Conservation (phyloP, 306 rosid species). For the Casuarina glauca region DNA sequence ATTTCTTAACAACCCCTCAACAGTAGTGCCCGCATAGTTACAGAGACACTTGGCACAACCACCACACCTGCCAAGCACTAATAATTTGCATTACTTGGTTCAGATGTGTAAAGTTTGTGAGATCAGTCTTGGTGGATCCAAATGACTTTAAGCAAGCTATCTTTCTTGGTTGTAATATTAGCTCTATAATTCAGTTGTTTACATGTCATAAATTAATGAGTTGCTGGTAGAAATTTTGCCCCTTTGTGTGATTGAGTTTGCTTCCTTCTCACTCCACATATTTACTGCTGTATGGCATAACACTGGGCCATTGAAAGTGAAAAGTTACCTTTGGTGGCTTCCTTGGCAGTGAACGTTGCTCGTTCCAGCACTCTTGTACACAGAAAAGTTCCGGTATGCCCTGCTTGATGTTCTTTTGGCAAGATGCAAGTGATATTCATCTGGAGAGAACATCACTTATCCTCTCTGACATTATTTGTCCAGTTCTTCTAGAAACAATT, state of each 20-base stretch:
- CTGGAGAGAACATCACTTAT: conserved; percentile 42
- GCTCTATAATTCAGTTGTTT: not conserved
- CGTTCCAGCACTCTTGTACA: conserved; percentile 37
- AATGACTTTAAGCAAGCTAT: not conserved
- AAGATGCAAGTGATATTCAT: conserved; percentile 29
- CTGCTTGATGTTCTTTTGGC: conserved; percentile 59
- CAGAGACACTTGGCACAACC: too few relatives aligned
- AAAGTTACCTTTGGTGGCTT: conserved; percentile 21
- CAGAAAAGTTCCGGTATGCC: conserved; percentile 42
- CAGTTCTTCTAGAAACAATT: conserved; percentile 61
- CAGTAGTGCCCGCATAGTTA: too few relatives aligned
- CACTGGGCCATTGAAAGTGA: conserved; percentile 4
- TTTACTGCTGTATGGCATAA: not conserved
- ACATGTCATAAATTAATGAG: not conserved
- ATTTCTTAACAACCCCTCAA: too few relatives aligned
- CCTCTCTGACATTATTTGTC: conserved; percentile 62
- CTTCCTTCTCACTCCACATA: not conserved
- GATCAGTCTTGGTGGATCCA: not conserved
- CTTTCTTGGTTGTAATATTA: not conserved
- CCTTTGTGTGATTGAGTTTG: conserved; percentile 3
- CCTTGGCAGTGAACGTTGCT: conserved; percentile 71
- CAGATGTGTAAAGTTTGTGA: too few relatives aligned
- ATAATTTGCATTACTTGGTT: too few relatives aligned
- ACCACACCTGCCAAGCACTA: too few relatives aligned
- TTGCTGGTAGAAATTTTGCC: conserved; percentile 8